Evolutionary conservation across 305 asterid species (phyloP).

Genomic region (Rubia balearica): DNA sequence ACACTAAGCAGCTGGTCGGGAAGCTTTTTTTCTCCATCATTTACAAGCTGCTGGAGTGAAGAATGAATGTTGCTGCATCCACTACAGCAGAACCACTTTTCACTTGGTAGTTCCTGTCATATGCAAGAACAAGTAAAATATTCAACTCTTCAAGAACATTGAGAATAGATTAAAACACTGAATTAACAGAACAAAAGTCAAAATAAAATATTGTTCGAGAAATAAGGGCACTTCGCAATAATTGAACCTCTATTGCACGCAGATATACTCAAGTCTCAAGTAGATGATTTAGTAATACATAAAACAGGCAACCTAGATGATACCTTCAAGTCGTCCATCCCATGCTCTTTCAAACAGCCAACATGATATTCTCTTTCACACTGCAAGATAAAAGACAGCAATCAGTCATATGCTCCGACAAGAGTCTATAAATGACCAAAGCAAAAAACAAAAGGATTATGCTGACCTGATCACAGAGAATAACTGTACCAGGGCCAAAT

Average conservation of each 20-base stretch:
- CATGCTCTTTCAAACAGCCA: constrained; percentile 70
- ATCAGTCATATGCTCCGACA: constrained; percentile 6
- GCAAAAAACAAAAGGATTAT: not conserved
- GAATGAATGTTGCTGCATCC: constrained; percentile 50
- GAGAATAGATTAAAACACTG: not conserved
- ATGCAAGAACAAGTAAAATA: constrained; percentile 10
- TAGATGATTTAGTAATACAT: not conserved
- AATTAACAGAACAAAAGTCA: not conserved
- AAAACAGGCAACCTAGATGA: constrained; percentile 14
- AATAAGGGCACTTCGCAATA: not conserved
- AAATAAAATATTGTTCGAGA: too few species aligned
- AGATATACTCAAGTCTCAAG: not conserved
- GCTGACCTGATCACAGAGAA: constrained; percentile 84
- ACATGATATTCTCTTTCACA: constrained; percentile 91
- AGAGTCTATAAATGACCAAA: not conserved
- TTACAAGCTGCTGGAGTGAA: constrained; percentile 44
- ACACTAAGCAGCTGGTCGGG: constrained; percentile 38
- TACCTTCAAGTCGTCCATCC: constrained; percentile 67
- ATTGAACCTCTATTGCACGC: not conserved
- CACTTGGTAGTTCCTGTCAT: constrained; percentile 68
- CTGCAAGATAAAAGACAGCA: constrained; percentile 31
- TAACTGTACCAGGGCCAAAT: constrained; percentile 64
- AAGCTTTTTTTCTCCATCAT: constrained; percentile 55
- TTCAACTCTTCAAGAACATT: not conserved
- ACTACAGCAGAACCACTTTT: constrained; percentile 74